Conservation (phyloP, 2,329 filamentous ascomycete genomes). For the Sordariomycetes sp. region DNA sequence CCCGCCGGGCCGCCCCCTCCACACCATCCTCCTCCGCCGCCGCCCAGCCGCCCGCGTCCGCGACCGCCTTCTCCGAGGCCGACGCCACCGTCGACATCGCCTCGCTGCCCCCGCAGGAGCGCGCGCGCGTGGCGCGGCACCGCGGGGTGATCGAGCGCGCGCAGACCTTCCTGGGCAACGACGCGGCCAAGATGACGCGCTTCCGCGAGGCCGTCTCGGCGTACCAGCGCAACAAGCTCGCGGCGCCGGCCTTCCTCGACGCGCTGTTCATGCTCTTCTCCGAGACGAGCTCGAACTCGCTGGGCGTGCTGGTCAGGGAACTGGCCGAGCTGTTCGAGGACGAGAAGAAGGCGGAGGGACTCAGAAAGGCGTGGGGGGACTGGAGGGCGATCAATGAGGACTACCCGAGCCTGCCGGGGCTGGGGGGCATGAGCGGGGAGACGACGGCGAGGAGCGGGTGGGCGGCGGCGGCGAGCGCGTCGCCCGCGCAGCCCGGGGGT, state of each 20-base stretch:
- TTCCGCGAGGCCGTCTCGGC: constrained; percentile 75
- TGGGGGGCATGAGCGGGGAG: constrained; percentile 55
- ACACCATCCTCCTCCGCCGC: constrained; percentile 10
- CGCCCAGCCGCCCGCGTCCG: constrained; percentile 11
- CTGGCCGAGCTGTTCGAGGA: constrained; percentile 90
- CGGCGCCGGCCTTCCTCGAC: constrained; percentile 70
- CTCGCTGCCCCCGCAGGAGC: constrained; percentile 60
- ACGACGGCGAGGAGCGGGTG: constrained; percentile 47
- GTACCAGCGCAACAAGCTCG: constrained; percentile 60
- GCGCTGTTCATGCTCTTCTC: constrained; percentile 76
- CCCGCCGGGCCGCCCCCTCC: constrained; percentile 7
- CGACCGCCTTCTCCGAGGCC: constrained; percentile 7
- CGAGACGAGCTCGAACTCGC: constrained; percentile 65
- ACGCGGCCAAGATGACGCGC: constrained; percentile 59
- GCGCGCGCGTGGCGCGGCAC: constrained; percentile 71
- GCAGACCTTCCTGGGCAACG: constrained; percentile 67
- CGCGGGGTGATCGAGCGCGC: constrained; percentile 79
- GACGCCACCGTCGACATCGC: constrained; percentile 10
- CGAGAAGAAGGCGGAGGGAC: constrained; percentile 55
- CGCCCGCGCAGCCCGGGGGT: constrained; percentile 28
- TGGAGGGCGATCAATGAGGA: constrained; percentile 96
- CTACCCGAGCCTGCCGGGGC: constrained; percentile 77
- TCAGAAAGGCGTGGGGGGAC: constrained; percentile 84
- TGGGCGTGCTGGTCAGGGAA: constrained; percentile 85
- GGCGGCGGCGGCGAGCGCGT: constrained; percentile 50